Conservation (phyloP, 2,329 filamentous ascomycete genomes). For the Colletotrichum gigasporum region DNA sequence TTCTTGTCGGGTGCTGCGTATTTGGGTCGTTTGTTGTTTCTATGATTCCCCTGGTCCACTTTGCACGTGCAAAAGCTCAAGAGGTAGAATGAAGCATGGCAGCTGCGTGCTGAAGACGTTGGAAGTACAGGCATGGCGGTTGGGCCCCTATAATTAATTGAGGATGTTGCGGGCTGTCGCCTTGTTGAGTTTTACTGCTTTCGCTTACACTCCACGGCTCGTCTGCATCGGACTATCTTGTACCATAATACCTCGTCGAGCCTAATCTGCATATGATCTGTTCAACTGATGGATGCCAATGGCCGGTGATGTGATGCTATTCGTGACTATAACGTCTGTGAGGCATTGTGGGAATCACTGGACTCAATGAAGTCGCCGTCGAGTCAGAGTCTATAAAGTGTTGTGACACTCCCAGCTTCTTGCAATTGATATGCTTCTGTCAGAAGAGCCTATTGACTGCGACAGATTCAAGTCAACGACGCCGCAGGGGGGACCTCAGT, state of each 20-base stretch:
- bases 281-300: slow-evolving; percentile 1
- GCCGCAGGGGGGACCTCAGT: no score
- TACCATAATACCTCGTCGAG: slow-evolving; percentile 30
- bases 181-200: slow-evolving; percentile 13
- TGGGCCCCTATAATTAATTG: slow-evolving; percentile 38
- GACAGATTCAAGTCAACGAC: no score
- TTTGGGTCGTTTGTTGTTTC: slow-evolving; percentile 32
- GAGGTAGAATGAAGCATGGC: slow-evolving; percentile 30
- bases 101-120: slow-evolving; percentile 13
- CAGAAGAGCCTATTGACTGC: no score
- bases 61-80: slow-evolving; percentile 31
- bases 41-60: slow-evolving; percentile 38
- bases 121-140: slow-evolving; percentile 36
- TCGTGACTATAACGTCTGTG: no score
- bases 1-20: slow-evolving; percentile 46
- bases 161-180: slow-evolving; percentile 28
- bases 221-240: slow-evolving; percentile 30
- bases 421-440: no score
- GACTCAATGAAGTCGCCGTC: background rate
- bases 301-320: background rate
- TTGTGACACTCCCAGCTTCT: no score
- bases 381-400: no score
- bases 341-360: no score
- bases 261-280: slow-evolving; percentile 30
- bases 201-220: slow-evolving; percentile 16